Base-by-base conservation (phyloP, 352 stramenopile species). In the Pythium phragmitis region DNA sequence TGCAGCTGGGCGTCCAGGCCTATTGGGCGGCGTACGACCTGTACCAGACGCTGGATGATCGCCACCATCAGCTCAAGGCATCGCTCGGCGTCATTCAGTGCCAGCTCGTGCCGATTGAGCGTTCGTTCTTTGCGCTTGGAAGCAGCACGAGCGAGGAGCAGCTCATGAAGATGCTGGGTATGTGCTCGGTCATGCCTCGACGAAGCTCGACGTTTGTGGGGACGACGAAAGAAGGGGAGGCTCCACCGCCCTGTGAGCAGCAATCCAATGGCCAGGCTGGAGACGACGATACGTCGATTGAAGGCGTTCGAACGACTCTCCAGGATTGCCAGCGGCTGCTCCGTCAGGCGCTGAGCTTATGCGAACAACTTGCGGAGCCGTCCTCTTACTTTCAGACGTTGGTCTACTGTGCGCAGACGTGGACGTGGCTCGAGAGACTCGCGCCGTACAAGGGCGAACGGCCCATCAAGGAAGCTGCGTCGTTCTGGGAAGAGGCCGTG, bases 401-500 rank as follows among this genome's bases (percentile, higher is more conserved):
- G 2, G 83, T 92, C 19, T 76, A 71, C 41, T 88, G 76, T 57
- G 77, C 75, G 26, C 74, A 94, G 73, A 75, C 78, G n/a, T 94
- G 85, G 85, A 73, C 88, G 9, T 92, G 82, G 82, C 70, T 94
- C 1, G 82, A 94, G 59, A 76, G 77, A 1, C 77, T 94, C 39
- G 78, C 80, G 8, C 85, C 81, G 7, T 91, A 91, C 61, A 93
- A 94, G 57, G 87, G 78, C 39, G 77, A 91, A 30, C 85, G 86
- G 16, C 79, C 83, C 16, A 62, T 94, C 54, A 92, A 92, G 59
- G 82, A 94, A 37, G 77, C 76, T 16, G 81, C 78, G 1, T 80
- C 85, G 0, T 92, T 91, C 54, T 94, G 82, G 80, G 85, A 96
- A 23, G 79, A 96, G 65, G 82, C 80, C 8, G 79, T 92, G 42